These are phyloP conservation scores for Lactifluus pinguis DNA, from an alignment of 768 basidiomycete genomes.

Conservation along the genomic window DNA sequence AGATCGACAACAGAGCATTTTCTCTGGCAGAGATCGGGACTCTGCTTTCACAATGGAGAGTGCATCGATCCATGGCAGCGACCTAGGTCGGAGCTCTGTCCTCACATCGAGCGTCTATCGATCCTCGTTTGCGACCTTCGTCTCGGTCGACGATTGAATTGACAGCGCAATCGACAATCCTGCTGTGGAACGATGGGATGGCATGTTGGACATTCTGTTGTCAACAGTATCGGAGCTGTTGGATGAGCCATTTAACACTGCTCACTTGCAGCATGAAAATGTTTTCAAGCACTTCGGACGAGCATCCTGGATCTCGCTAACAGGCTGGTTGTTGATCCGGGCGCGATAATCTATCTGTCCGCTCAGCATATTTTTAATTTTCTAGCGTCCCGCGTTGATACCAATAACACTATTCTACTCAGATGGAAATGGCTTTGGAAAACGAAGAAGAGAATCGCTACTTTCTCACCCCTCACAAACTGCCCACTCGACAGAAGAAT, in stretches of 20 bases:
- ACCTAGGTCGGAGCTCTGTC: no score
- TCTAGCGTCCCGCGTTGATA: neutral
- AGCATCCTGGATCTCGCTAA: slow-evolving; percentile 50
- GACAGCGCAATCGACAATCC: slow-evolving; percentile 25
- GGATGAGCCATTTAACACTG: slow-evolving; percentile 1
- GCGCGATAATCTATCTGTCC: slow-evolving; percentile 40
- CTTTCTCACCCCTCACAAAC: slow-evolving; percentile 16
- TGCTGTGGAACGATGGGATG: slow-evolving; percentile 48
- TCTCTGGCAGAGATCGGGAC: neutral
- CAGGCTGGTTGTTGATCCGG: slow-evolving; percentile 61
- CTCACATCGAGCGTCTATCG: no score
- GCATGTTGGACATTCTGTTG: slow-evolving; percentile 36
- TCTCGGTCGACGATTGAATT: no score
- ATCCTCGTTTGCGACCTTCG: no score
- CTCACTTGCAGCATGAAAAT: slow-evolving; percentile 55
- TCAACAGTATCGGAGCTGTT: neutral
- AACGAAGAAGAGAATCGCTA: slow-evolving; percentile 37
- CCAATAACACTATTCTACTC: slow-evolving; percentile 27
- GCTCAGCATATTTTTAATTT: slow-evolving; percentile 26
- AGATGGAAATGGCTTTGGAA: slow-evolving; percentile 50
- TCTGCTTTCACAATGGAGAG: neutral
- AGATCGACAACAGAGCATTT: neutral
- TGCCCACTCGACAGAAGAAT: slow-evolving; percentile 11
- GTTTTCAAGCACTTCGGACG: slow-evolving; percentile 73
- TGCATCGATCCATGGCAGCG: no score